Conservation (phyloP, 1,284 basidiomycete species). For the Cutaneotrichosporon arboriforme region DNA sequence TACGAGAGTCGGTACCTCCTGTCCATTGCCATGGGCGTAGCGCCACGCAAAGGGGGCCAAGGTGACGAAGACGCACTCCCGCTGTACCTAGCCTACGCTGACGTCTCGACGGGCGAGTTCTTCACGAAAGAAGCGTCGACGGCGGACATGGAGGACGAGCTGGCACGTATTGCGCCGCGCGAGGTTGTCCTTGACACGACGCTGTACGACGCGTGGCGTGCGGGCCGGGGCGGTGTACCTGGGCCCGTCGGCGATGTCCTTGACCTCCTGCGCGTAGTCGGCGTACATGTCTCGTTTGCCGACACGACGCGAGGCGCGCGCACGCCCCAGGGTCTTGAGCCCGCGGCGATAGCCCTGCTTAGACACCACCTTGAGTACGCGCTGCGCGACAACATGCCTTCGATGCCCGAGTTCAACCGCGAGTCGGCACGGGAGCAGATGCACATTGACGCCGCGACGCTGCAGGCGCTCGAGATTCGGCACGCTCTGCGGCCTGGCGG, state of each 20-base stretch:
- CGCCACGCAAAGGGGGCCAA: neutral
- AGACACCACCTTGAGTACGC: conserved; percentile 65
- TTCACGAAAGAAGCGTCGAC: conserved; percentile 62
- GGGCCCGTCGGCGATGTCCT: conserved; percentile 2
- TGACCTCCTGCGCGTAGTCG: conserved; percentile 28
- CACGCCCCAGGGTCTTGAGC: conserved; percentile 1
- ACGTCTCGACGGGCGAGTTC: conserved; percentile 92
- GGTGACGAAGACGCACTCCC: conserved; percentile 2
- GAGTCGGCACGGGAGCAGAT: conserved; percentile 61
- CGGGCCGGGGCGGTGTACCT: neutral
- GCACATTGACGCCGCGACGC: conserved; percentile 86
- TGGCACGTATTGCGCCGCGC: conserved; percentile 72
- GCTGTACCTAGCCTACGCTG: conserved; percentile 70
- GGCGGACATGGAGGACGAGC: conserved; percentile 66
- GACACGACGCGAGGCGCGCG: conserved; percentile 8
- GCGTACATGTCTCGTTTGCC: conserved; percentile 41
- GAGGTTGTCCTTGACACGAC: conserved; percentile 67
- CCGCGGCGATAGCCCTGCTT: conserved; percentile 59
- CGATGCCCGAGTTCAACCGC: conserved; percentile 57
- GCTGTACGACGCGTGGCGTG: conserved; percentile 44
- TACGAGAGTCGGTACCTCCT: conserved; percentile 85
- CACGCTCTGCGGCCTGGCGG: conserved; percentile 71
- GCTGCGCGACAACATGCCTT: conserved; percentile 73
- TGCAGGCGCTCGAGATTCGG: conserved; percentile 80
- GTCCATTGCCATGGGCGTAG: conserved; percentile 53